phyloP scores from a whole-genome alignment of 352 stramenopile species.

The Phytophthora ramorum region DNA sequence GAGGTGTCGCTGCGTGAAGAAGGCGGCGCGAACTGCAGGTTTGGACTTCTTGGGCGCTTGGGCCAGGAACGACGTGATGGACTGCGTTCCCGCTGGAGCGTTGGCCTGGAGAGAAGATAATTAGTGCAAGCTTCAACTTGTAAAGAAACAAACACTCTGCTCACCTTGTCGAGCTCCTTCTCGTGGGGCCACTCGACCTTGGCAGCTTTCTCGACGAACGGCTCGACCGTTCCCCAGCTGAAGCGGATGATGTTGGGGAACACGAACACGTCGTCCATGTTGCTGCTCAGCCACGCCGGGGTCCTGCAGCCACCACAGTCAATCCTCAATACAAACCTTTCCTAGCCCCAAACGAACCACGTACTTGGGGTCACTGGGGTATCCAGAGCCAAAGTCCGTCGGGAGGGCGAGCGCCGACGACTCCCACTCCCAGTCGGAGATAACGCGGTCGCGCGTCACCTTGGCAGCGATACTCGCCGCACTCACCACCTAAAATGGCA shows the following conservation, averaged over 20 bases:
- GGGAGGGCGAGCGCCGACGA: slow-evolving; percentile 63
- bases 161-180: slow-evolving; percentile 70
- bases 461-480: slow-evolving; percentile 95
- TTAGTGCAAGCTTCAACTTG: slow-evolving; percentile 10
- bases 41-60: slow-evolving; percentile 40
- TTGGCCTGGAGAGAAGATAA: slow-evolving; percentile 41
- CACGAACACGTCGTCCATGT: slow-evolving; percentile 90
- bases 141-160: neutral
- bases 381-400: slow-evolving; percentile 89
- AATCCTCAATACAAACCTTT: neutral
- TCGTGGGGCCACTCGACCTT: slow-evolving; percentile 78
- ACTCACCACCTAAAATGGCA: slow-evolving; percentile 75
- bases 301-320: slow-evolving; percentile 41
- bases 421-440: slow-evolving; percentile 92
- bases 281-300: slow-evolving; percentile 86
- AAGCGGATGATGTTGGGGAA: slow-evolving; percentile 94
- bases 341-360: neutral
- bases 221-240: slow-evolving; percentile 90
- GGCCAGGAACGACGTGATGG: slow-evolving; percentile 80
- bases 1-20: slow-evolving; percentile 63
- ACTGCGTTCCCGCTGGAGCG: slow-evolving; percentile 70
- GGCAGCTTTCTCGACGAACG: slow-evolving; percentile 55
- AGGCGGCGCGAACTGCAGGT: slow-evolving; percentile 40
- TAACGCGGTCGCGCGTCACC: slow-evolving; percentile 91
- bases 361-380: slow-evolving; percentile 94